Percentiles rank a stretch among this genome's conserved stretches.
These are phyloP conservation scores for Picea sitchensis DNA, from an alignment of 75 land plant species.

Conservation along the genomic window DNA sequence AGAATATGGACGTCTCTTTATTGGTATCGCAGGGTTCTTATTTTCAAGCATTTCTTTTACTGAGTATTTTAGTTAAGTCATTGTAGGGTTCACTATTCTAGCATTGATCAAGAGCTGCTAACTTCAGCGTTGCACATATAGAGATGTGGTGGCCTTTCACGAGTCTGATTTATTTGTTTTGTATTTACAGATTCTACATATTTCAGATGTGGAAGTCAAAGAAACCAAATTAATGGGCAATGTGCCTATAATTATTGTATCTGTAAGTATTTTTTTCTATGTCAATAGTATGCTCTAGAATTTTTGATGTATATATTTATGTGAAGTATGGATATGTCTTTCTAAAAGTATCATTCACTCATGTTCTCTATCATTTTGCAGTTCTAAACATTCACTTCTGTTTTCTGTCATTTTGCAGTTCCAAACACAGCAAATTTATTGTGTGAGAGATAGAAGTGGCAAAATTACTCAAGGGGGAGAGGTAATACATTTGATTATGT, in stretches of 20 bases:
- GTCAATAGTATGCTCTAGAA: not conserved
- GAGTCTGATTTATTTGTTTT: not conserved
- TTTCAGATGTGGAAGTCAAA: slow-evolving; percentile 83
- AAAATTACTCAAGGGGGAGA: slow-evolving; percentile 72
- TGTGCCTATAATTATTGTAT: slow-evolving; percentile 69
- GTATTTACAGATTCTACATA: slow-evolving; percentile 72
- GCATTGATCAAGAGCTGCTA: not conserved
- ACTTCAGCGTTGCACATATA: not conserved
- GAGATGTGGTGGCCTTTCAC: not conserved
- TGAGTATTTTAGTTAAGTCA: not conserved
- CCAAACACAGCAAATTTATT: slow-evolving; percentile 28
- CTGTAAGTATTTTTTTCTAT: slow-evolving; percentile 44
- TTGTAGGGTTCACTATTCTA: not conserved
- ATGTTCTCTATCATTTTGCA: too few species aligned
- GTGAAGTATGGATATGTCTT: too few species aligned
- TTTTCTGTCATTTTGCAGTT: not conserved
- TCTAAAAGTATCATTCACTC: not conserved
- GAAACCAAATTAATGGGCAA: slow-evolving; percentile 91
- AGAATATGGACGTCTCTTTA: not conserved
- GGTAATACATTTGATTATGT: slow-evolving; percentile 30
- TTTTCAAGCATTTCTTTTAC: not conserved
- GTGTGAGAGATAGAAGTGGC: slow-evolving; percentile 79
- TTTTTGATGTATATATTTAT: too few species aligned
- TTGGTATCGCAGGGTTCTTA: not conserved
- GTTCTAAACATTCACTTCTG: not conserved